Percentiles rank a stretch among this genome's conserved stretches.
Evolutionary conservation across 768 basidiomycete genomes (phyloP).

Genomic region (Lactarius sanguifluus): DNA sequence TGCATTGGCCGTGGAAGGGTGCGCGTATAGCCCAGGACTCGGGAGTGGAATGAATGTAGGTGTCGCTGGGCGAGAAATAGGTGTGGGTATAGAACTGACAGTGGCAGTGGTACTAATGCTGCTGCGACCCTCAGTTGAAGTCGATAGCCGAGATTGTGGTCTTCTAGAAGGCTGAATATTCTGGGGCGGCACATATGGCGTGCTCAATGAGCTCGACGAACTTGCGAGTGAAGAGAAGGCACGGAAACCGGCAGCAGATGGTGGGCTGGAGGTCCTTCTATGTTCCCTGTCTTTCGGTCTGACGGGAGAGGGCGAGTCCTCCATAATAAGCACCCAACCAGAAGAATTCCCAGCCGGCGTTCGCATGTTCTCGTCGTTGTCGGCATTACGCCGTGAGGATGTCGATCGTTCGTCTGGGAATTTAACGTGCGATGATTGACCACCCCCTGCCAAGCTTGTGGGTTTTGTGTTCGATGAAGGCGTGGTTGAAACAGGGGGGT

Average conservation of each 20-base stretch:
- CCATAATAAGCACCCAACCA: constrained; percentile 90
- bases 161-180: constrained; percentile 51
- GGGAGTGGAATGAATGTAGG: constrained; percentile 79
- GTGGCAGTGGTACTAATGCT: constrained; percentile 53
- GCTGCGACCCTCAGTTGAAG: constrained; percentile 46
- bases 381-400: constrained; percentile 29
- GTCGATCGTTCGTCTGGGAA: constrained; percentile 39
- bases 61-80: constrained; percentile 68
- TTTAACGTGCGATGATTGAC: constrained; percentile 17
- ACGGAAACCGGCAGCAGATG: constrained; percentile 53
- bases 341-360: constrained; percentile 59
- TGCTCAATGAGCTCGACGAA: constrained; percentile 46
- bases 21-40: constrained; percentile 48
- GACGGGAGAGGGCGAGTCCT: constrained; percentile 72
- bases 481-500: constrained; percentile 29
- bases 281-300: constrained; percentile 59
- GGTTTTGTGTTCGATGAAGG: constrained; percentile 29
- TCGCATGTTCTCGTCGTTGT: constrained; percentile 42
- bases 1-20: constrained; percentile 37
- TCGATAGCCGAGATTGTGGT: constrained; percentile 74
- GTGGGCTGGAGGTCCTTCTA: constrained; percentile 46
- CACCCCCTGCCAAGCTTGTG: constrained; percentile 15
- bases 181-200: constrained; percentile 43
- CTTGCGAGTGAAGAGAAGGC: constrained; percentile 48
- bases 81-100: constrained; percentile 61